Conservation (phyloP, 352 stramenopile genomes). For the Globisporangium iwayamae region DNA sequence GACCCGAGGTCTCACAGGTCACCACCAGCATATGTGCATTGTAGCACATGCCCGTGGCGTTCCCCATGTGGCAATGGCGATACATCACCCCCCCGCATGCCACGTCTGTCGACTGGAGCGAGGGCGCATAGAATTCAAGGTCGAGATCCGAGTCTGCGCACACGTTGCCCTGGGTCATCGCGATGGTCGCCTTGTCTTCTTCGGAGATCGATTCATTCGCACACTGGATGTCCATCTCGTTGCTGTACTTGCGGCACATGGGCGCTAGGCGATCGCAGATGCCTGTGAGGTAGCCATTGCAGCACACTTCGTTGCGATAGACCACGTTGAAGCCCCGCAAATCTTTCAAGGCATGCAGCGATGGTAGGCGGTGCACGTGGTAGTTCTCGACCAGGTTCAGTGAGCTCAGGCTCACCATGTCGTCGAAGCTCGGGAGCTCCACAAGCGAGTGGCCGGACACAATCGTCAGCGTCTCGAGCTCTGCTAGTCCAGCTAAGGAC, state of each 20-base stretch:
- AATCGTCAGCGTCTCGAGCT: slow-evolving; percentile 12
- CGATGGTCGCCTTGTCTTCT: slow-evolving; percentile 9
- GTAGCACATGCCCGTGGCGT: slow-evolving; percentile 32
- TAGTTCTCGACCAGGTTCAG: slow-evolving; percentile 16
- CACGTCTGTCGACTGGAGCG: slow-evolving; percentile 24
- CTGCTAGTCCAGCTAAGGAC: slow-evolving; percentile 4
- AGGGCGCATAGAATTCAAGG: slow-evolving; percentile 17
- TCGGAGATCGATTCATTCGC: slow-evolving; percentile 3
- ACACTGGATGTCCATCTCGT: slow-evolving; percentile 7
- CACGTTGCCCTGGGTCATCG: not conserved
- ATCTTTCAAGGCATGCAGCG: not conserved
- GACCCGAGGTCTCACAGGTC: slow-evolving; percentile 19
- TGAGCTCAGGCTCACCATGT: slow-evolving; percentile 10
- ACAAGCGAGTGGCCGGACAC: not conserved
- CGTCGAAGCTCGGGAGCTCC: slow-evolving; percentile 15
- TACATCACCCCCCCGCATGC: slow-evolving; percentile 28
- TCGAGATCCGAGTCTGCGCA: slow-evolving; percentile 7
- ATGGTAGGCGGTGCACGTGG: slow-evolving; percentile 8
- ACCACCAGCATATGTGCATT: slow-evolving; percentile 35
- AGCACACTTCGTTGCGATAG: slow-evolving; percentile 21
- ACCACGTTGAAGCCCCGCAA: slow-evolving; percentile 15
- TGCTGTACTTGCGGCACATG: slow-evolving; percentile 4
- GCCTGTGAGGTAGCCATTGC: slow-evolving; percentile 19
- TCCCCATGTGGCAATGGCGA: slow-evolving; percentile 24
- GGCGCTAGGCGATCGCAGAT: slow-evolving; percentile 6